phyloP scores from a whole-genome alignment of 1,139 yeast genomes.

The Blastobotrys illinoisensis region DNA sequence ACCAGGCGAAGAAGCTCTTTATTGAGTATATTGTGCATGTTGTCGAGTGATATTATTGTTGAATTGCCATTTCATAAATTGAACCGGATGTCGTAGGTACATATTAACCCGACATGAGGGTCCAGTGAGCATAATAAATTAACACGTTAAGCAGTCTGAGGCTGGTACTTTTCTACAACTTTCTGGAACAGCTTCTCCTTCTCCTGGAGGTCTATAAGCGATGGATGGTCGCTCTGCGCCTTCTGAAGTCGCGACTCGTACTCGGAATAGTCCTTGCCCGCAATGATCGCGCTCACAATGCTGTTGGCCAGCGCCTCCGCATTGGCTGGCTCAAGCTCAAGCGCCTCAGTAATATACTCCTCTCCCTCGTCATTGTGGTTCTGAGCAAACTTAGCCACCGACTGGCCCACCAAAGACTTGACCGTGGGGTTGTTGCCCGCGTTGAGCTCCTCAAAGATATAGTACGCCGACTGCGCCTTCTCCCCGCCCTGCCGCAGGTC shows the following conservation, averaged over 20 bases:
- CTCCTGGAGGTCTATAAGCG: constrained; percentile 45
- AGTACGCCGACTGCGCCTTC: constrained; percentile 53
- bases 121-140: background rate
- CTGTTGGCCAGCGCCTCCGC: constrained; percentile 56
- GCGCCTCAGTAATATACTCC: constrained; percentile 37
- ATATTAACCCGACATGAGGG: background rate
- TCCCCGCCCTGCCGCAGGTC: constrained; percentile 53
- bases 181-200: constrained; percentile 53
- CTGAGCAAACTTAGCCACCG: constrained; percentile 38
- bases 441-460: constrained; percentile 68
- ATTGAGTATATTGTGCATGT: constrained; percentile 9
- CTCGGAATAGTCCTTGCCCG: constrained; percentile 41
- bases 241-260: constrained; percentile 40
- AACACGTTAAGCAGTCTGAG: constrained; percentile 1
- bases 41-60: constrained; percentile 4
- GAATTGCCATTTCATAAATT: too few relatives aligned
- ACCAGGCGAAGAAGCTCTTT: constrained; percentile 5
- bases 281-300: constrained; percentile 48
- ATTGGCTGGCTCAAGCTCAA: constrained; percentile 34
- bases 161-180: constrained; percentile 48
- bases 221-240: constrained; percentile 47
- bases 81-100: too few relatives aligned
- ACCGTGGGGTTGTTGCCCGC: constrained; percentile 42
- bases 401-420: constrained; percentile 44
- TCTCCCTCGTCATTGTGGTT: constrained; percentile 45